Base-by-base conservation (phyloP, 345 rosid species). In the Citrus australasica region DNA sequence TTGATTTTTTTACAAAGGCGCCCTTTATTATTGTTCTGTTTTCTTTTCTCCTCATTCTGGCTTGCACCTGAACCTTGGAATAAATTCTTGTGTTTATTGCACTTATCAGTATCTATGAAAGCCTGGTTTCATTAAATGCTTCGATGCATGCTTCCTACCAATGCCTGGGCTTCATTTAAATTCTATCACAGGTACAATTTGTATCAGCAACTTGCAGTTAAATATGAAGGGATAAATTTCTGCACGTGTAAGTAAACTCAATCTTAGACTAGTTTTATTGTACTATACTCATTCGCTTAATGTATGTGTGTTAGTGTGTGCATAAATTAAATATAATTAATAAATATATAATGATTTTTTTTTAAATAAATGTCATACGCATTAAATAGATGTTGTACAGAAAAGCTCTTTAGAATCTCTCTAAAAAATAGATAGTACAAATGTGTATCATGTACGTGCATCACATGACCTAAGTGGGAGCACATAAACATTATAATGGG, bases 81-180 rank as follows among this genome's bases (percentile, higher is more conserved):
- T 87, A 85, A 85, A 84, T 90, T 90, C 92, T 79, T 82, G 68
- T 76, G 88, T 82, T 83, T 80, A 81, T 88, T 85, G 84, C 90
- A 82, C 85, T 76, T 79, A 83, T 79, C 84, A 63, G 82, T 78
- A 81, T 82, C 84, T 71, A 73, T 73, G 80, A 78, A 87, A 85
- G 84, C 76, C 82, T 85, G 85, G 84, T 84, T 82, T 82, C 89
- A 81, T 84, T 86, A 67, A 78, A 80, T 81, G 82, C 73, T 27
- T 66, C 80, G 75, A 76, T 80, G 78, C 75, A 79, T 69, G 80
- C 80, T 77, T 76, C 74, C 79, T 61, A 73, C 55, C 42, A 48
- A 42, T 61, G 73, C 66, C 76, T 25, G 78, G 76, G 84, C 33
- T 32, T 32, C 85, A 78, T 73, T 82, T 76, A 76, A 77, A 79